Conservation (phyloP, 2,329 filamentous ascomycete species). For the Ceratocystis papillata region DNA sequence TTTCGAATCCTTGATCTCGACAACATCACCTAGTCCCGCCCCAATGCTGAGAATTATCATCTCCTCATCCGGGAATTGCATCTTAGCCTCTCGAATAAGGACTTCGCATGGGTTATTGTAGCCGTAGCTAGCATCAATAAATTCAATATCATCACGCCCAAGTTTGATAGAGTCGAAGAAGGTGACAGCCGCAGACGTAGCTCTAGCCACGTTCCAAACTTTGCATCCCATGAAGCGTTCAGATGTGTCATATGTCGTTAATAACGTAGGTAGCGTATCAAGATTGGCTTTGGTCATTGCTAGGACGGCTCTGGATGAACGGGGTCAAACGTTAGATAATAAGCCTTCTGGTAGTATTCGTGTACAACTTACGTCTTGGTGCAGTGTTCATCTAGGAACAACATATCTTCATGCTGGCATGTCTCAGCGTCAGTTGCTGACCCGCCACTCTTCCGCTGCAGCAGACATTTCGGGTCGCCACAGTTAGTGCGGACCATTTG, state of each 20-base stretch:
- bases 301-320: neutral
- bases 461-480: neutral
- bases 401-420: neutral
- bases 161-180: slow-evolving; percentile 30
- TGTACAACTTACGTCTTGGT: neutral
- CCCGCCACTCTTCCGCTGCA: neutral
- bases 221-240: slow-evolving; percentile 26
- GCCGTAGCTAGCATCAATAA: slow-evolving; percentile 30
- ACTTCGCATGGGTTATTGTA: slow-evolving; percentile 31
- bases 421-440: neutral
- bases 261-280: slow-evolving; percentile 26
- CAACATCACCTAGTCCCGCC: slow-evolving; percentile 27
- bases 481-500: neutral
- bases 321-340: accelerated
- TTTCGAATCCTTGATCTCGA: slow-evolving; percentile 24
- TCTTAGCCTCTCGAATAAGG: slow-evolving; percentile 29
- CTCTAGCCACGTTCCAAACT: slow-evolving; percentile 30
- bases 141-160: slow-evolving; percentile 28
- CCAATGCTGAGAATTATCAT: slow-evolving; percentile 28
- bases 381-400: neutral
- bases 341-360: neutral
- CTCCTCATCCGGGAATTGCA: slow-evolving; percentile 26
- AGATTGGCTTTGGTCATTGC: neutral
- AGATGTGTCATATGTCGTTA: slow-evolving; percentile 28
- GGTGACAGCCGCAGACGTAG: slow-evolving; percentile 28